These are phyloP conservation scores for Colletotrichum filicis DNA, from an alignment of 2,329 filamentous ascomycete species.

Conservation along the genomic window DNA sequence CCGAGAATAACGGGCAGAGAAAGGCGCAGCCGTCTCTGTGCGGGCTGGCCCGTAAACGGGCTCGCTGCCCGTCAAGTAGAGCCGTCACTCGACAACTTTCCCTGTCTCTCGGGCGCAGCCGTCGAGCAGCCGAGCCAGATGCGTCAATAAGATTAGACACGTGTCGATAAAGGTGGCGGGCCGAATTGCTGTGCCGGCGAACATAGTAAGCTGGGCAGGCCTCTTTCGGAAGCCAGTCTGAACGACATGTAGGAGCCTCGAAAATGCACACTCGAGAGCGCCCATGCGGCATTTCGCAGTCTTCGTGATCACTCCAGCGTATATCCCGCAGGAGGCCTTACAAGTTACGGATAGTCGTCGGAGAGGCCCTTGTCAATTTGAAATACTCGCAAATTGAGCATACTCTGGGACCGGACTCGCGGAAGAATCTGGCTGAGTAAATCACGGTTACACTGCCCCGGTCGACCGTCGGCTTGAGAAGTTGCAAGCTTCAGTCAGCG, in stretches of 20 bases:
- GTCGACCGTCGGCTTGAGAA: background rate
- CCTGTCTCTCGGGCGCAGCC: background rate
- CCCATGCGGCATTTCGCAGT: background rate
- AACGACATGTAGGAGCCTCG: background rate
- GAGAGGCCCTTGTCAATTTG: background rate
- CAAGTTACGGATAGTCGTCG: background rate
- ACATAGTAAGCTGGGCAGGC: background rate
- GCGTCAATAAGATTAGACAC: background rate
- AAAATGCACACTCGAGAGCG: background rate
- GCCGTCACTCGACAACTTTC: background rate
- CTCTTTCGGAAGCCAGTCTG: background rate
- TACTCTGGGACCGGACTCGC: background rate
- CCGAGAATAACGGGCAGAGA: background rate
- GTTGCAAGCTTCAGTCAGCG: background rate
- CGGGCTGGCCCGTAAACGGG: background rate
- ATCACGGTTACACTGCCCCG: background rate
- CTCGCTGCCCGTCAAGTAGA: background rate
- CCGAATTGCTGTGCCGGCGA: background rate
- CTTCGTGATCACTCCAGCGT: background rate
- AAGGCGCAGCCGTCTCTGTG: background rate
- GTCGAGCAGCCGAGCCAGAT: background rate
- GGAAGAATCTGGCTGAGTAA: background rate
- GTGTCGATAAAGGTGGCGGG: background rate
- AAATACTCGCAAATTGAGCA: background rate
- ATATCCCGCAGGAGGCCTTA: background rate